Base-by-base conservation (phyloP, 768 basidiomycete species). In the Mycena indigotica region DNA sequence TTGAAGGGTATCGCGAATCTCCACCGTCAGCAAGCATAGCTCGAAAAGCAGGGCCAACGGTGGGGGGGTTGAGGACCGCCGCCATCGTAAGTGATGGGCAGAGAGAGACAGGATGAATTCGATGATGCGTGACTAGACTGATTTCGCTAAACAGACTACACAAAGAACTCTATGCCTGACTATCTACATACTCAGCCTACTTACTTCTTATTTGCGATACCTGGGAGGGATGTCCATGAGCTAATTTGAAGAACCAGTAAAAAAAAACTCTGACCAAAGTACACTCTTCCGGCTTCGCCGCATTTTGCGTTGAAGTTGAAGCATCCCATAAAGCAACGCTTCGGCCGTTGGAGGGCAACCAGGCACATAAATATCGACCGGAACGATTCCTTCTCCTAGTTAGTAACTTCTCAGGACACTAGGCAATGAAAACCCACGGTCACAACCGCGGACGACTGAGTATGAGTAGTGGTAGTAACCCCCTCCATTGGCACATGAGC, bases 391-490 rank as follows among this genome's bases (percentile, higher is more conserved):
- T 93, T 63, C 2, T 52, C 35, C 46, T 4, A 28, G 54, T 50
- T 56, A 70, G 58, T 44, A 45, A 51, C 44, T 54, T 35, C 41
- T 60, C 40, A 49, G 35, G 19, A 10, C 24, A 59, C 54, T 39
- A 10, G 49, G 28, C 38, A 25, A 25, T n/a, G 12, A 72, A 10
- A 28, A 75, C 89, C 57, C 71, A 91, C 97, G 86, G 79, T 99
- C 97, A 72, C 96, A 98, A 16, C 97, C 97, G 46, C 97, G 88
- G 32, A 98, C 97, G 60, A 99, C 97, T 26, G 95, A 95, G 75
- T 99, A 99, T 25, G 96, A 97, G 73, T 98, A 97, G 76, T 96
- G 95, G 73, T 95, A 95, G 78, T 95, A 95, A 16, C 94, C 95
- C 55, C 95, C 94, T 28, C 97, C 97, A 72, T 98, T 98, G 17